A percentile compares a stretch with the other conserved stretches of the same genome.
Evolutionary conservation across 2,329 filamentous ascomycete species (phyloP).

Genomic region (Aspergillus ibericus): DNA sequence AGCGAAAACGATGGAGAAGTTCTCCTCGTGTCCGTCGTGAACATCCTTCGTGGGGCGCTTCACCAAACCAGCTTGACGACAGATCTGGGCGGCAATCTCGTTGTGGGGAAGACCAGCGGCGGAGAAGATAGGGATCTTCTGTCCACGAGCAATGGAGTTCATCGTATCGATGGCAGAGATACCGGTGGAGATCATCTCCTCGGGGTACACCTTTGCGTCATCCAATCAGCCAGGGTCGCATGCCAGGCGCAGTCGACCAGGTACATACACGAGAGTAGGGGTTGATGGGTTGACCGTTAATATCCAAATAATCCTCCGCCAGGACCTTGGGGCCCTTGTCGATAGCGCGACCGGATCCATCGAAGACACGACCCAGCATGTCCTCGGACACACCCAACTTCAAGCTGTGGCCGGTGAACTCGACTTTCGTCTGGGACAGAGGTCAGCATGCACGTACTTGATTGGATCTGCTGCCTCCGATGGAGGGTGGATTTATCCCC

Average conservation of each 20-base stretch:
- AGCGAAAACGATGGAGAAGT: constrained; percentile 99
- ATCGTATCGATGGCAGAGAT: constrained; percentile 99
- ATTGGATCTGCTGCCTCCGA: no score
- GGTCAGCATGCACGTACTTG: constrained; percentile 17
- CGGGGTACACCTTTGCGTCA: constrained; percentile 76
- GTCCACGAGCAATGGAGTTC: constrained; percentile 96
- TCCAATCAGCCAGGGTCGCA: constrained; percentile 9
- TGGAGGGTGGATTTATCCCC: no score
- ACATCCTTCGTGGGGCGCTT: constrained; percentile 90
- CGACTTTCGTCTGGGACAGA: constrained; percentile 76
- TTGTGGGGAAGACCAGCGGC: constrained; percentile 98
- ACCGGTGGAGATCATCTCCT: constrained; percentile 99
- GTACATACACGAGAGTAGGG: constrained; percentile 81
- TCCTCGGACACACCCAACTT: constrained; percentile 99
- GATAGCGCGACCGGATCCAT: constrained; percentile 95
- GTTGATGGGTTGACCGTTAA: constrained; percentile 98
- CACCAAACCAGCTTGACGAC: constrained; percentile 92
- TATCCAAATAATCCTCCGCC: constrained; percentile 96
- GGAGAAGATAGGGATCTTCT: constrained; percentile 99
- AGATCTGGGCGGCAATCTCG: constrained; percentile 98
- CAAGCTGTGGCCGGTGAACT: constrained; percentile 94
- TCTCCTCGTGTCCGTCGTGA: constrained; percentile 96
- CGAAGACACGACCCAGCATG: constrained; percentile 98
- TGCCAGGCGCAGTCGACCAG: background rate
- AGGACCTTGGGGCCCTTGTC: constrained; percentile 98